These are phyloP conservation scores for Penstemon davidsonii DNA, from an alignment of 257 asterid genomes.

Conservation along the genomic window DNA sequence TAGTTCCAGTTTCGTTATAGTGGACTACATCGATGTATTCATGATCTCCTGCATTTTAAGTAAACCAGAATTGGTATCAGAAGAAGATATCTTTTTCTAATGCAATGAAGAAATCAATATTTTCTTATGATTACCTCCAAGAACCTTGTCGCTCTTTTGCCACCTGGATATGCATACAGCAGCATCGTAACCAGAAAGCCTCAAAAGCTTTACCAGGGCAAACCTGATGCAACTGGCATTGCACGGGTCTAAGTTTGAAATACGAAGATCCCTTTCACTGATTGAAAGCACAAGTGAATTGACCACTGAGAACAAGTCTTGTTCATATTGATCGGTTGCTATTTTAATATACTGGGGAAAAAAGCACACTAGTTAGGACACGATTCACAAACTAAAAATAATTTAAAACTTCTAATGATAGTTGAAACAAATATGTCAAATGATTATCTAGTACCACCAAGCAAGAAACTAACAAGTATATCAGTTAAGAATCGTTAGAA, in stretches of 20 bases:
- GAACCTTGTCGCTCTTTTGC: conserved; percentile 66
- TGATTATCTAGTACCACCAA: neutral
- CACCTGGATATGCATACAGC: conserved; percentile 72
- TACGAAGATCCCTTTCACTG: conserved; percentile 48
- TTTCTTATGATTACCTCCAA: conserved; percentile 52
- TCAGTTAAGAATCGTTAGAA: neutral
- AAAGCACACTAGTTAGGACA: conserved; percentile 15
- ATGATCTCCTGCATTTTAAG: conserved; percentile 56
- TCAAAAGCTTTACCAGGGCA: conserved; percentile 59
- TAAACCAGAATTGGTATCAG: neutral
- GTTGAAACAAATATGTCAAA: neutral
- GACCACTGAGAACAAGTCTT: conserved; percentile 51
- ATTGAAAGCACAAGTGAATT: conserved; percentile 55
- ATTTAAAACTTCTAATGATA: neutral
- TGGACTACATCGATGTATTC: conserved; percentile 62
- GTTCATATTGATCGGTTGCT: conserved; percentile 53
- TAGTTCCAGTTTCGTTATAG: conserved; percentile 37
- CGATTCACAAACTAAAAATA: conserved; percentile 1
- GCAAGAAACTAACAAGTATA: neutral
- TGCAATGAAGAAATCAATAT: neutral
- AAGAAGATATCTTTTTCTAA: neutral
- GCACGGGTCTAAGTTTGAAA: conserved; percentile 52
- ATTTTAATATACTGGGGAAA: conserved; percentile 52
- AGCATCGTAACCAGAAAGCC: conserved; percentile 73
- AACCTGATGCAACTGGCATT: conserved; percentile 73